Evolutionary conservation across 2,329 filamentous ascomycete genomes (phyloP), one percentile per base, ranked within the genome.

Genomic region (Elsinoe perseae): DNA sequence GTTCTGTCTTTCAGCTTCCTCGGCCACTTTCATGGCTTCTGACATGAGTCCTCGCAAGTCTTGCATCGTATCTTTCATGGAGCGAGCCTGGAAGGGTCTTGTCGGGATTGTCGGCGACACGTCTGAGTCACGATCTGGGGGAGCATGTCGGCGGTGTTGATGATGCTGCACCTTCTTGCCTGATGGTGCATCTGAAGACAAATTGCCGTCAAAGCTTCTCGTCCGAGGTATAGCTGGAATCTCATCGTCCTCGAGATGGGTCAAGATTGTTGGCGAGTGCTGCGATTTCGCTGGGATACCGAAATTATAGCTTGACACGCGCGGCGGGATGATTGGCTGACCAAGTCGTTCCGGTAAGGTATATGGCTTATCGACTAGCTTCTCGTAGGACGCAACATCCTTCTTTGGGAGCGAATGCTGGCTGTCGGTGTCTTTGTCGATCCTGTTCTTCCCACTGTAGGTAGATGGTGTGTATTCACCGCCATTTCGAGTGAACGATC

Each of bases 1-100:
- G 3, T 64, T 63, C 27, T 60, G 61, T 54, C 70, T 60, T 6
- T 65, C 61, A 2, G 67, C 66, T 36, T 68, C 62, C 38, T 71
- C 65, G 4, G 71, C 70, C 27, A 72, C 64, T 1, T 65, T 57
- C 10, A 71, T 63, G 1, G 73, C 73, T 56, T 75, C 69, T 57
- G 72, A 65, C 57, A 75, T 72, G 44, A 75, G 64, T n/a, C 69
- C 65, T 58, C 75, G 72, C 4, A 75, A 58, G 0, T 67, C 69
- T 25, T 68, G 68, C 4, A 75, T 69, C 8, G 72, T 28, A 32
- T 57, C 18, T 16, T 40, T 28, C 48, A 52, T 52, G 6, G 48
- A 32, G 10, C 18, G 18, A n/a, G 28, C 7, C 16, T 25, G 25
- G 6, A 18, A 14, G n/a, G 28, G 9, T 2, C 6, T n/a, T 4